Evolutionary conservation across 2,329 filamentous ascomycete species (phyloP), one percentile per base, ranked within the genome.

Genomic region (Cytospora leucostoma): DNA sequence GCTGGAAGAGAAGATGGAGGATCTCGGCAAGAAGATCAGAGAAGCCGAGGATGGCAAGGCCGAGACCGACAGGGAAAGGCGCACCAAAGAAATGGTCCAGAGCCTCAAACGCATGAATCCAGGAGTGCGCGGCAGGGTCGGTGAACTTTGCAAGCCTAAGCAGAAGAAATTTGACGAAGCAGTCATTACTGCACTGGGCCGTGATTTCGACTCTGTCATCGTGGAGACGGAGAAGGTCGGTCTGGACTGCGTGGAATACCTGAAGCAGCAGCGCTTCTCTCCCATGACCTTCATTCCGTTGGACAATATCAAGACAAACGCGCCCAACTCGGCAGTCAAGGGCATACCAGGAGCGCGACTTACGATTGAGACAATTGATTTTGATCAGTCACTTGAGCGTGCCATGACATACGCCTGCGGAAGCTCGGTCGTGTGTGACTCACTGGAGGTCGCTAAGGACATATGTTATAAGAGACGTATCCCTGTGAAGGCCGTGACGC

Each of bases 101-200:
- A 88, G 91, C 37, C 82, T 99, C 71, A 97, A 96, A 75, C 89
- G 93, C 59, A 90, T 97, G 67, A 97, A 93, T 70, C 92, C 93
- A 1, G 94, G 94, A 54, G 94, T 99, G 52, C 91, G 91, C 68
- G 95, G 95, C 21, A 88, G 94, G 53, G 86, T 98, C 53, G 92
- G 92, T 67, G 92, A 97, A 68, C 84, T 99, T 50, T 97, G 95
- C 79, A 93, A 92, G 68, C 94, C 95, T 1, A 98, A 97, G 76
- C 92, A 97, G 78, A 97, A 96, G 78, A 98, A 97, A 75, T 99
- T 89, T 71, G 91, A 95, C 67, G 92, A 95, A 69, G 95, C 95
- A 53, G 91, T 99, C 67, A 92, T 92, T 70, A 96, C 92, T 27
- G 93, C 96, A 7, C 85, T 99, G 4, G 95, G 95, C 57, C 88